Evolutionary conservation across 108 stramenopile genomes (phyloP).

Genomic region (Mediolabrus comicus): DNA sequence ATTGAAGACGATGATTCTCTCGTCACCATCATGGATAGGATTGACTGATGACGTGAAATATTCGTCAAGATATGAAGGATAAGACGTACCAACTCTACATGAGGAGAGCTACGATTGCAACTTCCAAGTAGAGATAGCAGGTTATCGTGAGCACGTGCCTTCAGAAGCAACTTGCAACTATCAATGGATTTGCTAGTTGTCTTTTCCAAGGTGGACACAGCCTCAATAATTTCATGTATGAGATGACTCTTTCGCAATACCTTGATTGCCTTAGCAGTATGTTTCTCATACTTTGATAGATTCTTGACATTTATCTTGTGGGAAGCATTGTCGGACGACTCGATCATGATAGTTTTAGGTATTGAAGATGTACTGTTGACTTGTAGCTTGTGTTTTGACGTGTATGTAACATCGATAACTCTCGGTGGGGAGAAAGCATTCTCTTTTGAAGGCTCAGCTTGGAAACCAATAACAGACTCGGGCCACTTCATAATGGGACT

Average conservation of each 20-base stretch:
- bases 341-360: not conserved
- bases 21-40: constrained; percentile 50
- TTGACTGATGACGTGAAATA: constrained; percentile 54
- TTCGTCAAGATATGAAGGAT: constrained; percentile 75
- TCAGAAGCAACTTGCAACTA: constrained; percentile 72
- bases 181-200: constrained; percentile 65
- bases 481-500: too few relatives aligned
- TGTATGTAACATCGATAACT: not conserved
- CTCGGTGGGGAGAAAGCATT: constrained; percentile 17
- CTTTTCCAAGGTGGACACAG: constrained; percentile 63
- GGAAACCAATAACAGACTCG: too few relatives aligned
- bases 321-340: not conserved
- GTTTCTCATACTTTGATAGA: constrained; percentile 11
- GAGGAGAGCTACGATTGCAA: constrained; percentile 92
- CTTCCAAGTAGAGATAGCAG: constrained; percentile 67
- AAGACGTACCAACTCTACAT: constrained; percentile 75
- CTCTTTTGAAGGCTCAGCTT: constrained; percentile 23
- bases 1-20: constrained; percentile 55
- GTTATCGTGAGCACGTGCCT: constrained; percentile 58
- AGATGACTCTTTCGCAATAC: constrained; percentile 57
- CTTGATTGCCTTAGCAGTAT: constrained; percentile 48
- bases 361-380: not conserved
- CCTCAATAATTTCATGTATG: constrained; percentile 72
- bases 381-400: not conserved
- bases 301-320: constrained; percentile 7